Evolutionary conservation across 306 rosid species (phyloP).

Genomic region (Cicer chorassanicum): DNA sequence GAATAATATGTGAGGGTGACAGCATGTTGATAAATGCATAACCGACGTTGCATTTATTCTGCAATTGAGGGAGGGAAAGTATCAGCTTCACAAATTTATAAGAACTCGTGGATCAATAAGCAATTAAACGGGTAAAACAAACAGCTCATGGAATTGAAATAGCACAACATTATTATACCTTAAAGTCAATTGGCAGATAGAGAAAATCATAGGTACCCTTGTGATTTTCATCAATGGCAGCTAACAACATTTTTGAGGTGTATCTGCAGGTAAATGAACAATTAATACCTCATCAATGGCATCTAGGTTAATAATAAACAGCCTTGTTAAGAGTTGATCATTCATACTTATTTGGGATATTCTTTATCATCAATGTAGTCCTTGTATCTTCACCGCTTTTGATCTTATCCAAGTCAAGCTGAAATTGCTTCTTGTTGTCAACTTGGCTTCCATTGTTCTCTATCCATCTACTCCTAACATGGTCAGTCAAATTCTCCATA

Average conservation of each 20-base stretch:
- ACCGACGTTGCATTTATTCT: constrained; percentile 99
- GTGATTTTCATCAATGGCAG: constrained; percentile 93
- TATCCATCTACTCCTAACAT: constrained; percentile 66
- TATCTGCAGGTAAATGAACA: constrained; percentile 63
- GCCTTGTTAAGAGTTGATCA: constrained; percentile 29
- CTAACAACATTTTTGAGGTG: constrained; percentile 95
- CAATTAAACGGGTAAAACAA: neutral
- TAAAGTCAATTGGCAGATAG: constrained; percentile 95
- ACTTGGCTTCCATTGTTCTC: constrained; percentile 77
- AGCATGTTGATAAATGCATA: constrained; percentile 99
- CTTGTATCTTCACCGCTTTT: constrained; percentile 81
- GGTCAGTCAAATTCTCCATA: constrained; percentile 79
- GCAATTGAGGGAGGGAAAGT: constrained; percentile 44
- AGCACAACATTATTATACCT: constrained; percentile 57
- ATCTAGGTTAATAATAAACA: constrained; percentile 39
- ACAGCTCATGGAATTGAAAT: constrained; percentile 13
- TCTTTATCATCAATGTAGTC: constrained; percentile 97
- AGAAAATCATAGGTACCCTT: constrained; percentile 91
- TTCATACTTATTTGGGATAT: constrained; percentile 97
- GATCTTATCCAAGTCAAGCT: constrained; percentile 92
- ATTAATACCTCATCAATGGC: constrained; percentile 20
- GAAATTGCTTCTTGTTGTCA: constrained; percentile 90
- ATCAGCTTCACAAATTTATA: constrained; percentile 39
- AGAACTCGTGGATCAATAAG: neutral
- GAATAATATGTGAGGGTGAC: constrained; percentile 81